Evolutionary conservation across 371 early-diverging fungal genomes (phyloP).

Genomic region (Mortierella sp.): DNA sequence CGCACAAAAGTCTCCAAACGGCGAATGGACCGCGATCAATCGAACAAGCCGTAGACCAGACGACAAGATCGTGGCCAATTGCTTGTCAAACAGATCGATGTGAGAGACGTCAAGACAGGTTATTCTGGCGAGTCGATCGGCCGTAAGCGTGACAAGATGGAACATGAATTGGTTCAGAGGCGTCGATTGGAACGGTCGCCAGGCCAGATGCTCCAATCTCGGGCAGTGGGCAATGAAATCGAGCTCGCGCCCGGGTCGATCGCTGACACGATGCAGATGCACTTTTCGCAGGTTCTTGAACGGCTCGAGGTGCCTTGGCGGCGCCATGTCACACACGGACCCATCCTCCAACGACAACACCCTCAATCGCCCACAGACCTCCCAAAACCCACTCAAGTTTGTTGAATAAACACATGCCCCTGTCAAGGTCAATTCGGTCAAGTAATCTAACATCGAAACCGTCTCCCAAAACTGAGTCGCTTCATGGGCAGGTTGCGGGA

Average conservation of each 20-base stretch:
- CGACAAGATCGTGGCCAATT: conserved; percentile 1
- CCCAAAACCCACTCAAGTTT: not conserved
- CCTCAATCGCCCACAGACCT: conserved; percentile 11
- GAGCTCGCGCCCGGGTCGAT: not conserved
- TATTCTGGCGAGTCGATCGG: not conserved
- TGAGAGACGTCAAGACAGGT: conserved; percentile 13
- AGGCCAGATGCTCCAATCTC: conserved; percentile 18
- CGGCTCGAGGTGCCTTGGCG: not conserved
- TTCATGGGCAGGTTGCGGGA: not conserved
- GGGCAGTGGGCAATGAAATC: conserved; percentile 18
- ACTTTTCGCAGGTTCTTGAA: conserved; percentile 10
- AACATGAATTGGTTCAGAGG: conserved; percentile 7
- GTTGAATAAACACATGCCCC: not conserved
- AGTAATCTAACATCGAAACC: not conserved
- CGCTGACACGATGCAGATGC: not conserved
- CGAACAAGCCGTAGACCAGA: conserved; percentile 2
- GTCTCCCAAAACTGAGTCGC: conserved; percentile 15
- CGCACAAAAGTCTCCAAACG: conserved; percentile 15
- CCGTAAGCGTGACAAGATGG: conserved; percentile 4
- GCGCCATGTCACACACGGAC: not conserved
- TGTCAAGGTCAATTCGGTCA: conserved; percentile 9
- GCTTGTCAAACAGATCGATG: conserved; percentile 9
- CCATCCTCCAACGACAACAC: conserved; percentile 3
- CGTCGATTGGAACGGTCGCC: not conserved
- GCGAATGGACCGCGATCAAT: conserved; percentile 11